These are phyloP conservation scores for Cardamine resedifolia DNA, from an alignment of 345 rosid species.

Conservation along the genomic window DNA sequence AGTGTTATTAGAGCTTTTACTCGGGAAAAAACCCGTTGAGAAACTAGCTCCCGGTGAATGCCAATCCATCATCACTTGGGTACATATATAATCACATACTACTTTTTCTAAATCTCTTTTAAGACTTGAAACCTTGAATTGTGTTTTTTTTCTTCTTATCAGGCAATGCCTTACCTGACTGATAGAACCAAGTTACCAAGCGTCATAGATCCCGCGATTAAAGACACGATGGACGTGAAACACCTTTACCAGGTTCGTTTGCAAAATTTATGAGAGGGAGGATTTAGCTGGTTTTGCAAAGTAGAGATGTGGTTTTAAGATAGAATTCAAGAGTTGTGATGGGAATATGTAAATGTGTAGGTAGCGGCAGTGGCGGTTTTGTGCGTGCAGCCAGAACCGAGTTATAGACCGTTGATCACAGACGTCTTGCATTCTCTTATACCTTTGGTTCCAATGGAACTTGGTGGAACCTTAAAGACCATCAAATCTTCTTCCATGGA, in stretches of 20 bases:
- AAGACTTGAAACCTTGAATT: slow-evolving; percentile 20
- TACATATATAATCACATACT: slow-evolving; percentile 28
- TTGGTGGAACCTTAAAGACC: slow-evolving; percentile 72
- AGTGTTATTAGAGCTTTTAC: slow-evolving; percentile 88
- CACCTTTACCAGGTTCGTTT: slow-evolving; percentile 85
- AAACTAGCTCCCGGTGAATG: slow-evolving; percentile 84
- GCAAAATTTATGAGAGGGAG: not conserved
- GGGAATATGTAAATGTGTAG: slow-evolving; percentile 41
- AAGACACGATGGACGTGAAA: slow-evolving; percentile 74
- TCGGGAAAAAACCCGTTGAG: slow-evolving; percentile 86
- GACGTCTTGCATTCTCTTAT: slow-evolving; percentile 89
- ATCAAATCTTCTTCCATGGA: slow-evolving; percentile 27
- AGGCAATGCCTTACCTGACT: slow-evolving; percentile 99
- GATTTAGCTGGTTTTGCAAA: not conserved
- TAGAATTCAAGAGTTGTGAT: slow-evolving; percentile 7
- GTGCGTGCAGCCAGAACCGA: slow-evolving; percentile 92
- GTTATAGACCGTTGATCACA: slow-evolving; percentile 83
- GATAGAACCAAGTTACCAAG: slow-evolving; percentile 82
- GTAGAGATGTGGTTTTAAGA: slow-evolving; percentile 8
- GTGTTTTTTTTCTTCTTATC: slow-evolving; percentile 27
- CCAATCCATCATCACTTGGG: slow-evolving; percentile 97
- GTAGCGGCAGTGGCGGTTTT: slow-evolving; percentile 95
- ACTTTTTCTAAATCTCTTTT: not conserved
- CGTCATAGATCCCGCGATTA: slow-evolving; percentile 78
- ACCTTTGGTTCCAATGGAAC: slow-evolving; percentile 78